A percentile compares a stretch with the other conserved stretches of the same genome.
Conservation (phyloP, 176 grass and related monocot species). For the Coix lacrymajobi region DNA sequence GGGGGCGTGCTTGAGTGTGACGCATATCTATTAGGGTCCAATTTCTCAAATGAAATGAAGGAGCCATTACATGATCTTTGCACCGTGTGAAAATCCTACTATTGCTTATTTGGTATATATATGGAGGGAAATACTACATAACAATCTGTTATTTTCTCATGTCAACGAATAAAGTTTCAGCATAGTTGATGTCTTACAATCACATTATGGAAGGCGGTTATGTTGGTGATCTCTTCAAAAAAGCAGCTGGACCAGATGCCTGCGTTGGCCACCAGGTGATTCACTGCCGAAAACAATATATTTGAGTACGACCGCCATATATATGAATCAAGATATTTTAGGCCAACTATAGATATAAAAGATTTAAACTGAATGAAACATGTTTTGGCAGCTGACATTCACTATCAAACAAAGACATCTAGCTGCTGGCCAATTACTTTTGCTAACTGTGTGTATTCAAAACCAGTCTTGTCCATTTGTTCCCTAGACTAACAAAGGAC, state of each 20-base stretch:
- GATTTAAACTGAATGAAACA: neutral
- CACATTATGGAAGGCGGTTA: slow-evolving; percentile 68
- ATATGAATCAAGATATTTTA: neutral
- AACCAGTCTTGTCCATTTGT: neutral
- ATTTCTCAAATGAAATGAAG: neutral
- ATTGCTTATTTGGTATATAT: neutral
- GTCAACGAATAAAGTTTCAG: neutral
- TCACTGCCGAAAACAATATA: slow-evolving; percentile 38
- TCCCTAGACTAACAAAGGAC: neutral
- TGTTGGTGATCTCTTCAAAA: slow-evolving; percentile 86
- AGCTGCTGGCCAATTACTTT: neutral
- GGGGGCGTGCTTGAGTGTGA: neutral
- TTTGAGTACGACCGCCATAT: neutral
- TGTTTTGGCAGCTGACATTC: neutral
- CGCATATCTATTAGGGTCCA: neutral
- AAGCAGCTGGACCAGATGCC: slow-evolving; percentile 79
- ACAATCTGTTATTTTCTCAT: neutral
- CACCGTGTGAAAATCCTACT: neutral
- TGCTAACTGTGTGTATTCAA: neutral
- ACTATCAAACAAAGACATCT: neutral
- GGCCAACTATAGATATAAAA: neutral
- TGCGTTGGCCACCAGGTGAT: slow-evolving; percentile 87
- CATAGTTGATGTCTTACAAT: slow-evolving; percentile 36
- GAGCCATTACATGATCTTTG: neutral
- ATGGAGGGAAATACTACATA: neutral